Base-by-base conservation (phyloP, 2,329 filamentous ascomycete species). In the Aspergillus sp. region DNA sequence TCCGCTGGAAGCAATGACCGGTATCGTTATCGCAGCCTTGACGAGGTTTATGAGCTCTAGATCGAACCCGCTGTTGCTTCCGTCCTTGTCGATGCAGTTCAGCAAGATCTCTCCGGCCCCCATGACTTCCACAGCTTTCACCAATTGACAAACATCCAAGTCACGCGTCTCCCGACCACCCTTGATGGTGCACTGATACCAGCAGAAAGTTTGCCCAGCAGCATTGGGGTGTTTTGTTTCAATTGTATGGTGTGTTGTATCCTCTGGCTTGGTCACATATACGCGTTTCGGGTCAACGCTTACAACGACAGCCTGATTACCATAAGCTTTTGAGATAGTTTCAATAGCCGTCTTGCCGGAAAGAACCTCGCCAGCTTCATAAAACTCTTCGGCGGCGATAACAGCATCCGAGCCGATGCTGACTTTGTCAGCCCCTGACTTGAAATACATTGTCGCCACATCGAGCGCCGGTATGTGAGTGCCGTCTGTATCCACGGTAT, bases 101-200 rank as follows among this genome's bases (percentile, higher is more conserved):
- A 99, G 86, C 55, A 99, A 81, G 61, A 99, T 91, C 82, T 99
- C 95, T 60, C 95, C 95, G 1, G 91, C 87, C 57, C 95, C 95
- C 92, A 99, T 96, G 60, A 92, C 93, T 80, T 99, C 93, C 41
- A 98, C 94, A 13, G 95, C 95, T 68, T 86, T 88, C 9, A 90
- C 88, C 9, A 99, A 85, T 80, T 98, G 91, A 15, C 93, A 87
- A 17, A 97, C 95, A 75, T 98, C 94, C 68, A 98, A 84, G 76
- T 98, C 93, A 63, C 93, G 87, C n/a, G 91, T 93, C 80, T 98
- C 94, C 64, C 95, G 89, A 7, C 95, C 95, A 51, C 95, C 95
- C 80, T 94, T 96, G 81, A 96, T 92, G 7, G 95, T 99, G 80
- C 95, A 98, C 61, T 95, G 93, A 76, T 97, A 99, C 94, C 94